Evolutionary conservation across 129 eudicot species (phyloP).

Genomic region (Gnaphalium uliginosum): DNA sequence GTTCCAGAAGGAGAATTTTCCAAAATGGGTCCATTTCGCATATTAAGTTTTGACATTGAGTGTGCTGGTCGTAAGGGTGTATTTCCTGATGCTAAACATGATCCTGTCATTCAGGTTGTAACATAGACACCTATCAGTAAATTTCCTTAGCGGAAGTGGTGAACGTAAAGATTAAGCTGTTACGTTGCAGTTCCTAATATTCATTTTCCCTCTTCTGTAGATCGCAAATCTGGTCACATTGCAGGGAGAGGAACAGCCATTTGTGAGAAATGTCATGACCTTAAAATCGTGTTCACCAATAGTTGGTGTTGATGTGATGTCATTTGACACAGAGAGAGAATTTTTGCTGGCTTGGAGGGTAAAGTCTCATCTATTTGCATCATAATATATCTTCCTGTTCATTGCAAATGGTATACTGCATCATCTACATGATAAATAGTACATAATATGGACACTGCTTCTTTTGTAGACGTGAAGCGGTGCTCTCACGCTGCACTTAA

Average conservation of each 20-base stretch:
- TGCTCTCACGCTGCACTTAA: neutral
- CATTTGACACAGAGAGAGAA: slow-evolving; percentile 91
- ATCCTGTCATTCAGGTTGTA: slow-evolving; percentile 95
- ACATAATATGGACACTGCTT: neutral
- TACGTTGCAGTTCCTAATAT: slow-evolving; percentile 32
- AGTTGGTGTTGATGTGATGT: slow-evolving; percentile 97
- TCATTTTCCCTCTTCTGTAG: slow-evolving; percentile 35
- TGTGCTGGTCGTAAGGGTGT: slow-evolving; percentile 99
- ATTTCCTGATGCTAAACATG: slow-evolving; percentile 89
- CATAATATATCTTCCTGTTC: neutral
- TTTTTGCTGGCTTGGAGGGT: slow-evolving; percentile 97
- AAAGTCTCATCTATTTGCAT: neutral
- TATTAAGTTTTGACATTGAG: slow-evolving; percentile 94
- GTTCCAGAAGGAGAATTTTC: slow-evolving; percentile 91
- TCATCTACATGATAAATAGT: neutral
- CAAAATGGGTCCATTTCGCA: slow-evolving; percentile 97
- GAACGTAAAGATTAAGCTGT: neutral
- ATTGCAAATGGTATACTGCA: neutral
- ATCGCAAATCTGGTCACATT: slow-evolving; percentile 91
- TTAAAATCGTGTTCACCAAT: slow-evolving; percentile 91
- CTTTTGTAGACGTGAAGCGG: neutral
- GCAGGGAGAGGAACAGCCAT: slow-evolving; percentile 90
- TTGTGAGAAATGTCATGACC: slow-evolving; percentile 91
- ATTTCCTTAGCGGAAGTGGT: slow-evolving; percentile 6
- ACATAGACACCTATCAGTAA: neutral